Percentiles rank a stretch among this genome's conserved stretches.
Conservation (phyloP, 1,139 yeast species). For the Geotrichum europaeum region DNA sequence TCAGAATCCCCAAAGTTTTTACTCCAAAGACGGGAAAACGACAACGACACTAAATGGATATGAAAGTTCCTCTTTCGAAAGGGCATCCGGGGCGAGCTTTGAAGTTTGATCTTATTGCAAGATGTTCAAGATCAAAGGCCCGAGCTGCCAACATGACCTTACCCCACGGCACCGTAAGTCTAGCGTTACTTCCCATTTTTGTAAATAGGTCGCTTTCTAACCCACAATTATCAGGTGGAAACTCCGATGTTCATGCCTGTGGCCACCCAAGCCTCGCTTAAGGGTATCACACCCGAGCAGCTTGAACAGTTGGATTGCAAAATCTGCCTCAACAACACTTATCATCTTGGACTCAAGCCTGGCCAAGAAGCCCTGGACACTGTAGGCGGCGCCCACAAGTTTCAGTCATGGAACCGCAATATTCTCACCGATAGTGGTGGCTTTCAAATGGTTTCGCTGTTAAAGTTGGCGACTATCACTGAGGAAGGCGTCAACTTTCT, state of each 20-base stretch:
- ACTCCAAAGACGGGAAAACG: background rate
- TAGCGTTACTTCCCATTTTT: background rate
- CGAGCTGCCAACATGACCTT: constrained; percentile 39
- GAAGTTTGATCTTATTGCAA: constrained; percentile 37
- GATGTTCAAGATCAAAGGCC: constrained; percentile 41
- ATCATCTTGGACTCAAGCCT: constrained; percentile 41
- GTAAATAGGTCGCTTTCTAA: background rate
- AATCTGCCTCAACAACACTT: constrained; percentile 41
- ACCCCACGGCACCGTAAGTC: constrained; percentile 37
- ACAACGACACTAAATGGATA: constrained; percentile 8
- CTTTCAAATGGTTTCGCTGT: constrained; percentile 43
- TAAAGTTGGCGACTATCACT: constrained; percentile 42
- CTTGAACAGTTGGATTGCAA: constrained; percentile 38
- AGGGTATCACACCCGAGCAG: constrained; percentile 43
- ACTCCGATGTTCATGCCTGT: constrained; percentile 47
- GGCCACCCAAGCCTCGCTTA: constrained; percentile 43
- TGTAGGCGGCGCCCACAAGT: constrained; percentile 41
- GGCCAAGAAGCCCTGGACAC: constrained; percentile 40
- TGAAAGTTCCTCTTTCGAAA: constrained; percentile 12
- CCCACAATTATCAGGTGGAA: constrained; percentile 27
- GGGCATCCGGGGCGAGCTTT: constrained; percentile 31
- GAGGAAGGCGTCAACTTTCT: constrained; percentile 42
- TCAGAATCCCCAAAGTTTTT: background rate
- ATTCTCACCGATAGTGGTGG: constrained; percentile 43
- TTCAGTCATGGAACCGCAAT: constrained; percentile 41